Conservation (phyloP, 1,139 yeast genomes). For the Sugiyamaella xylanicola region DNA sequence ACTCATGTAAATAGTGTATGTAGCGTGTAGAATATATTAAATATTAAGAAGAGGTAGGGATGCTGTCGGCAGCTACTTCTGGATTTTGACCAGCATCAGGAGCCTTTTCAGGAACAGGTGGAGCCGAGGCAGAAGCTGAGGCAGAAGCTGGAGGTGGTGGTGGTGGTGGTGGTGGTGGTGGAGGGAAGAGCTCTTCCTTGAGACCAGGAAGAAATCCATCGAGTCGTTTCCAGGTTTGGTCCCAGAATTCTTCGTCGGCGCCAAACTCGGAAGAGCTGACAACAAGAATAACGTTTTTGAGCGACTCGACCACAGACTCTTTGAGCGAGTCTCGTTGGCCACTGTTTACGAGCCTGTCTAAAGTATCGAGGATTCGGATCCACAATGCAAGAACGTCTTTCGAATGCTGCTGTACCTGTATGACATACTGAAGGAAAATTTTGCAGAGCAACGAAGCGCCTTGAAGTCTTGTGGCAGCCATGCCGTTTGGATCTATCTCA, state of each 20-base stretch:
- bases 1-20: too few species aligned
- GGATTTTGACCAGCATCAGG: not conserved
- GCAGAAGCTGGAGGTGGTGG: not conserved
- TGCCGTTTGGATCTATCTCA: constrained; percentile 65
- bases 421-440: constrained; percentile 64
- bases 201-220: constrained; percentile 52
- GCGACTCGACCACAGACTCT: constrained; percentile 63
- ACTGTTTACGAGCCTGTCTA: constrained; percentile 50
- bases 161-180: constrained; percentile 1
- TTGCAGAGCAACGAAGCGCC: constrained; percentile 69
- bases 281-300: constrained; percentile 60
- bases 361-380: constrained; percentile 51
- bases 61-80: not conserved
- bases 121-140: too few species aligned
- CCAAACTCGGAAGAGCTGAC: constrained; percentile 45
- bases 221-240: constrained; percentile 50
- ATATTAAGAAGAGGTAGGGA: not conserved
- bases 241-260: constrained; percentile 48
- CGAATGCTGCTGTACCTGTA: constrained; percentile 38
- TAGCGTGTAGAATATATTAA: not conserved
- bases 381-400: constrained; percentile 44
- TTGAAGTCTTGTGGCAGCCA: constrained; percentile 64
- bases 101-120: not conserved
- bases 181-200: constrained; percentile 38
- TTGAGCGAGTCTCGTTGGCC: constrained; percentile 46